Evolutionary conservation across 2,329 filamentous ascomycete genomes (phyloP), one percentile per base, ranked within the genome.

Genomic region (Aspergillus chevalieri): DNA sequence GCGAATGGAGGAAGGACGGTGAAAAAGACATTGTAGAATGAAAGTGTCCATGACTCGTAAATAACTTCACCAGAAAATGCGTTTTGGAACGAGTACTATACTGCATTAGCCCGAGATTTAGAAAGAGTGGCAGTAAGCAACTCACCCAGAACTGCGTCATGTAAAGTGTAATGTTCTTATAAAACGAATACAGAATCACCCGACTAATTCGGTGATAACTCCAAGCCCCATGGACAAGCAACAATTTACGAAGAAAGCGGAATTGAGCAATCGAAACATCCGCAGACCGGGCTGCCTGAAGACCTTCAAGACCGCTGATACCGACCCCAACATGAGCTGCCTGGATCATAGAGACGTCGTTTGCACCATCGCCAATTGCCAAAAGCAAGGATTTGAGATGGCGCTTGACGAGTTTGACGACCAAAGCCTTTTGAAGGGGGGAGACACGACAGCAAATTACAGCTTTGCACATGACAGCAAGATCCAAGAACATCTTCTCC

Each of bases 311-410:
- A 71, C 93, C 93, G 64, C 90, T 95, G 69, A 98, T 98, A 71
- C 93, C 93, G 42, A 98, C 89, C 56, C 93, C 93, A 57, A 98
- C 95, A 67, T 98, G 93, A 10, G 93, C 93, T 9, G 93, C 93
- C 74, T 98, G 93, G 48, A 98, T 98, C 93, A 98, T 98, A 15
- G 92, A 96, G n/a, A 98, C 93, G 64, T 98, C 93, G 72, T 98
- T 98, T 43, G 93, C 93, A 57, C 93, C 93, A 63, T 98, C 93
- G 58, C 93, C 93, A 67, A 98, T 96, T 46, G 93, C 93, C 46
- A 98, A 82, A 47, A 96, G 83, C 58, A 98, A 90, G 10, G 89
- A 83, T 66, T 96, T 88, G 58, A 93, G 82, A 67, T 95, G 89
- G 58, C 90, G 89, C 73, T 97, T 98, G 65, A 98, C 93, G 57